phyloP scores from a whole-genome alignment of 2,329 filamentous ascomycete species.

The Acrodontium crateriforme region DNA sequence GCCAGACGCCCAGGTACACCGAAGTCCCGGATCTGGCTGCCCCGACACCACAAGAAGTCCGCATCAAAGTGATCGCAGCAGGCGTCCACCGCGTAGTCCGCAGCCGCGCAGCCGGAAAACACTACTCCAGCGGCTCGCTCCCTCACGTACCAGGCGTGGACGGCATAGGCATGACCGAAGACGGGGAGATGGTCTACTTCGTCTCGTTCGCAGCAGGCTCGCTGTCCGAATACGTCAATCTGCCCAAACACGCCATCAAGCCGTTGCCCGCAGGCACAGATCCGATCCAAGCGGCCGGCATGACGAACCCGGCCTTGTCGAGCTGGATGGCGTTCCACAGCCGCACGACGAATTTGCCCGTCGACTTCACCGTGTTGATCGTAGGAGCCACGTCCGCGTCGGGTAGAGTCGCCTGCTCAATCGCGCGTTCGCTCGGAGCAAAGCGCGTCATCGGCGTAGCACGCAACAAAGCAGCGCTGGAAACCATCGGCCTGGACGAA shows the following conservation, averaged over 20 bases:
- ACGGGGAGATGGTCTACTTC: constrained; percentile 39
- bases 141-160: constrained; percentile 42
- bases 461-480: constrained; percentile 32
- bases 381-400: constrained; percentile 41
- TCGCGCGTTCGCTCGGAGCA: constrained; percentile 37
- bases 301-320: constrained; percentile 42
- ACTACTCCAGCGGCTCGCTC: constrained; percentile 37
- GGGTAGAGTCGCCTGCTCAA: constrained; percentile 36
- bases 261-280: constrained; percentile 34
- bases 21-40: constrained; percentile 23
- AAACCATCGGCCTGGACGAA: constrained; percentile 32
- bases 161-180: constrained; percentile 34
- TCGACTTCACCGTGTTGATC: constrained; percentile 36
- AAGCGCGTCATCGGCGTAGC: constrained; percentile 38
- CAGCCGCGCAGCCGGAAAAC: constrained; percentile 38
- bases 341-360: constrained; percentile 27
- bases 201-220: constrained; percentile 29
- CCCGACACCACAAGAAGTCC: constrained; percentile 26
- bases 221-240: constrained; percentile 36
- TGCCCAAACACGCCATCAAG: constrained; percentile 26
- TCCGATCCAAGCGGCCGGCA: constrained; percentile 36
- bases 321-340: constrained; percentile 44
- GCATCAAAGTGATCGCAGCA: constrained; percentile 38
- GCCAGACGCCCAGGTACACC: constrained; percentile 20
- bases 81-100: constrained; percentile 43